Evolutionary conservation across 306 rosid species (phyloP).

Genomic region (Cucurbita ficifolia): DNA sequence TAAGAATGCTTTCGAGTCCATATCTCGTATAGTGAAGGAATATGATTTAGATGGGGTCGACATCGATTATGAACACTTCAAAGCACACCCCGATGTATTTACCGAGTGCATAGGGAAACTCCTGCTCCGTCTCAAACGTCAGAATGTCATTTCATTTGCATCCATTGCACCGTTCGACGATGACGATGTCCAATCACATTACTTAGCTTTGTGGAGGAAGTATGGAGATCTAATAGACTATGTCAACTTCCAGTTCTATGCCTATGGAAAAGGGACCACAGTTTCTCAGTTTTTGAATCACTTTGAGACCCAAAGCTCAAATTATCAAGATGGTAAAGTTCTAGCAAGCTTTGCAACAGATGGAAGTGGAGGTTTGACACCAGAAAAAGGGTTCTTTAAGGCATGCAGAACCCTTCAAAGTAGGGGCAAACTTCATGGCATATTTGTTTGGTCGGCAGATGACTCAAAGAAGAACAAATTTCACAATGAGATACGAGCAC

Average conservation of each 20-base stretch:
- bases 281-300: slow-evolving; percentile 39
- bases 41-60: background rate
- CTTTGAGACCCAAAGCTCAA: slow-evolving; percentile 43
- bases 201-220: slow-evolving; percentile 54
- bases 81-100: slow-evolving; percentile 27
- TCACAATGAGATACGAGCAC: slow-evolving; percentile 53
- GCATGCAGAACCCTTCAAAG: slow-evolving; percentile 37
- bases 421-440: slow-evolving; percentile 38
- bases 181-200: slow-evolving; percentile 35
- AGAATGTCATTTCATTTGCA: slow-evolving; percentile 39
- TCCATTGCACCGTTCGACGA: slow-evolving; percentile 60
- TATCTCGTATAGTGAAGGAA: background rate
- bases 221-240: slow-evolving; percentile 50
- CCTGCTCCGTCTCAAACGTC: slow-evolving; percentile 23
- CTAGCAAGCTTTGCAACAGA: slow-evolving; percentile 50
- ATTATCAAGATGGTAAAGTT: slow-evolving; percentile 45
- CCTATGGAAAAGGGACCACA: slow-evolving; percentile 40
- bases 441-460: slow-evolving; percentile 69
- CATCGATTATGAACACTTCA: slow-evolving; percentile 52
- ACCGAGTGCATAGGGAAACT: slow-evolving; percentile 47
- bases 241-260: slow-evolving; percentile 74
- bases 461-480: slow-evolving; percentile 50
- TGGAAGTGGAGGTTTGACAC: slow-evolving; percentile 49
- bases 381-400: slow-evolving; percentile 39
- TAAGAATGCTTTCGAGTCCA: background rate